Evolutionary conservation across 2,329 filamentous ascomycete genomes (phyloP).

Genomic region (Penicillium sp.): DNA sequence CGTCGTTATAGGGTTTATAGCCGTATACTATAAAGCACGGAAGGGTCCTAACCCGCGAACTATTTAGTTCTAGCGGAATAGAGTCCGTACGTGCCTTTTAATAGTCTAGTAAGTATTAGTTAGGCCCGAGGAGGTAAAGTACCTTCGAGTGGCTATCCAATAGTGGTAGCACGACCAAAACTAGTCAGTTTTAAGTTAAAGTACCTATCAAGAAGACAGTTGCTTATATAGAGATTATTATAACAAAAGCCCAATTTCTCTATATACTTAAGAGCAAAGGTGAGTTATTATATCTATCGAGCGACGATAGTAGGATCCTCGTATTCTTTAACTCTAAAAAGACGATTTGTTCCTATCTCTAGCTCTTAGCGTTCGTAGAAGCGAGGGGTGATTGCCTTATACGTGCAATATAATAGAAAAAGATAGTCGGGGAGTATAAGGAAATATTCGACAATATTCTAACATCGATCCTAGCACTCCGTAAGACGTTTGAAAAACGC

Average conservation of each 20-base stretch:
- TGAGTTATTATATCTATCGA: constrained; percentile 18
- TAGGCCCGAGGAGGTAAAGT: constrained; percentile 11
- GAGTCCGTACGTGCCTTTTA: constrained; percentile 18
- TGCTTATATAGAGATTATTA: not conserved
- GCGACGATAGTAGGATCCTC: constrained; percentile 17
- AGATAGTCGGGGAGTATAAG: constrained; percentile 11
- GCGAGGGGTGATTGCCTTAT: not conserved
- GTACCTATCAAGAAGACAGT: constrained; percentile 14
- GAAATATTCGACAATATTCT: constrained; percentile 15
- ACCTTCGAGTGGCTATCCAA: constrained; percentile 14
- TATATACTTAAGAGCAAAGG: constrained; percentile 16
- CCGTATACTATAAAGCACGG: constrained; percentile 23
- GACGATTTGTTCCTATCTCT: constrained; percentile 5
- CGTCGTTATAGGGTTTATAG: constrained; percentile 13
- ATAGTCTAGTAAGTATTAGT: constrained; percentile 11
- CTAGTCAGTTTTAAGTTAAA: constrained; percentile 5
- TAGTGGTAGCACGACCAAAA: constrained; percentile 15
- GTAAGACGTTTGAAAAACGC: constrained; percentile 13
- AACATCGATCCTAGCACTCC: constrained; percentile 9
- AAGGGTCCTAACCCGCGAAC: constrained; percentile 15
- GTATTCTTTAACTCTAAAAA: constrained; percentile 13
- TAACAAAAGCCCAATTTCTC: constrained; percentile 17
- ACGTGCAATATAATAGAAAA: constrained; percentile 14
- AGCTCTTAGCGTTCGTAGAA: not conserved
- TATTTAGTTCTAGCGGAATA: constrained; percentile 20